These are phyloP conservation scores for Orbilia quercus DNA, from an alignment of 2,329 filamentous ascomycete genomes.

Conservation along the genomic window DNA sequence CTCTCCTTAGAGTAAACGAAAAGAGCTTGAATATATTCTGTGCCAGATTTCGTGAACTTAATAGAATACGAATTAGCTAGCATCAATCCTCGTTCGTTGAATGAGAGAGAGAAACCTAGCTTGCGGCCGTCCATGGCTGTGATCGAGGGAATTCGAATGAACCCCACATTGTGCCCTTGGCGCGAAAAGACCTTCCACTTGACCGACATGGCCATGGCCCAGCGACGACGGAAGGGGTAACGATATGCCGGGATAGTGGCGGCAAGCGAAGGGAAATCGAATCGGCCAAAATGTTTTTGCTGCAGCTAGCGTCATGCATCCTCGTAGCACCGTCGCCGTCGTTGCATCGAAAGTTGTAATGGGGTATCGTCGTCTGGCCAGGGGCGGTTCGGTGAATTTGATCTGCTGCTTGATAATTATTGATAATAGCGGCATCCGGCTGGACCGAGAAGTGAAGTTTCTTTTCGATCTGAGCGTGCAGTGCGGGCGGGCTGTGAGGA, in stretches of 20 bases:
- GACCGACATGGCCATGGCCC: slow-evolving; percentile 23
- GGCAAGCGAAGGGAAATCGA: slow-evolving; percentile 50
- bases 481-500: slow-evolving; percentile 1
- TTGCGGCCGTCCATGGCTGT: neutral
- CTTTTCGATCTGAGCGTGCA: too few relatives aligned
- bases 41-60: too few relatives aligned
- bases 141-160: neutral
- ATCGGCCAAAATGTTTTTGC: neutral
- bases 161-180: slow-evolving; percentile 54
- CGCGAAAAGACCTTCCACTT: slow-evolving; percentile 51
- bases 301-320: slow-evolving; percentile 8
- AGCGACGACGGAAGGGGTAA: slow-evolving; percentile 46
- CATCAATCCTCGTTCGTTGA: too few relatives aligned
- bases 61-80: too few relatives aligned
- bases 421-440: slow-evolving; percentile 28
- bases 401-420: slow-evolving; percentile 35
- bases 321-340: too few relatives aligned
- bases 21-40: too few relatives aligned
- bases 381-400: neutral
- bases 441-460: slow-evolving; percentile 20
- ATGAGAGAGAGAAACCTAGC: too few relatives aligned
- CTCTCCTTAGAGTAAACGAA: too few relatives aligned
- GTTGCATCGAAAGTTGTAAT: slow-evolving; percentile 12
- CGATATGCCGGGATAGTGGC: slow-evolving; percentile 52
- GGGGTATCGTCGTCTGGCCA: neutral